Evolutionary conservation across 108 stramenopile genomes (phyloP).

Genomic region (Licmophora abbreviata): DNA sequence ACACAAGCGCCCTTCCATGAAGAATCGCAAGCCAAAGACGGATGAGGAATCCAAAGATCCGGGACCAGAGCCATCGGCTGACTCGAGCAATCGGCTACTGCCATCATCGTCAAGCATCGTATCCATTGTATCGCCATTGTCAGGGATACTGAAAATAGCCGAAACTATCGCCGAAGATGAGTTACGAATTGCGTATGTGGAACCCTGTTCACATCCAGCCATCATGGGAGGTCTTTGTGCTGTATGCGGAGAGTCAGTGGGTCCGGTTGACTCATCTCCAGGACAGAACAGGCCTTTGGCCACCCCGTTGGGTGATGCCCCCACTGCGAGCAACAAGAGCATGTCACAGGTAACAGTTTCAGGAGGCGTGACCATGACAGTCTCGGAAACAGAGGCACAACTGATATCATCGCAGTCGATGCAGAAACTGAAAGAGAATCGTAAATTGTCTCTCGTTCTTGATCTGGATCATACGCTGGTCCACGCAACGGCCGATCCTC

Average conservation of each 20-base stretch:
- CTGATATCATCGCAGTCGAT: slow-evolving; percentile 41
- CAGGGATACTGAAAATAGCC: too few relatives aligned
- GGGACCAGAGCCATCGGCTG: too few relatives aligned
- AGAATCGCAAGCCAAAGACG: too few relatives aligned
- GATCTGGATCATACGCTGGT: slow-evolving; percentile 87
- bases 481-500: slow-evolving; percentile 74
- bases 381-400: slow-evolving; percentile 56
- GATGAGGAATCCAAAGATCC: too few relatives aligned
- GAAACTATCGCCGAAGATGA: too few relatives aligned
- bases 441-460: slow-evolving; percentile 65
- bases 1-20: too few relatives aligned
- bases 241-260: slow-evolving; percentile 44
- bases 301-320: not conserved
- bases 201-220: slow-evolving; percentile 66
- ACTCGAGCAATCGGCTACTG: too few relatives aligned
- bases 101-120: too few relatives aligned
- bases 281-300: not conserved
- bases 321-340: slow-evolving; percentile 13
- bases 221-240: slow-evolving; percentile 63
- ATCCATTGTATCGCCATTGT: too few relatives aligned
- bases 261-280: slow-evolving; percentile 12
- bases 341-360: slow-evolving; percentile 64
- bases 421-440: slow-evolving; percentile 29
- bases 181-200: slow-evolving; percentile 37
- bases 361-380: slow-evolving; percentile 62